Evolutionary conservation across 345 rosid genomes (phyloP), one percentile per base, ranked within the genome.

Genomic region (sweet orange (Citrus sinensis)): DNA sequence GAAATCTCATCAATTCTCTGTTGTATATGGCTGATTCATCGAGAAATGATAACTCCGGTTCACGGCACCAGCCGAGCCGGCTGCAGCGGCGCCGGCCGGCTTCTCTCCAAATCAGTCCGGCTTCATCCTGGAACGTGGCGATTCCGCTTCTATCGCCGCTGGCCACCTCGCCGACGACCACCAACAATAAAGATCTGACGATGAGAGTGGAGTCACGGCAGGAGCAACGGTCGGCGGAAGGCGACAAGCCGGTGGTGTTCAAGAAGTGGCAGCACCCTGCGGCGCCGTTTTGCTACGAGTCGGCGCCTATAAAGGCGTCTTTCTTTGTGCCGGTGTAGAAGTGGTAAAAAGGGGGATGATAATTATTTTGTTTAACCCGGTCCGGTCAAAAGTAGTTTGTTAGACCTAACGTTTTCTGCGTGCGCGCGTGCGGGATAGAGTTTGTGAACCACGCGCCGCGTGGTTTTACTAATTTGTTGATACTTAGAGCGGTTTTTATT

Each of bases 211-310:
- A 81, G 51, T 55, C 76, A 3, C 82, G 80, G 16, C 87, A 78
- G 65, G 86, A 82, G 78, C 80, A 35, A 27, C 73, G 74, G 17
- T 78, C 76, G 73, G 87, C 76, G 76, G 88, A 82, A 70, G 73
- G 75, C 29, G 80, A 86, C 77, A 86, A 85, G 80, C 71, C 81
- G 73, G 92, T 87, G 62, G 92, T 87, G 65, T 90, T 89, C 76
- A 87, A 90, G 88, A 91, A 85, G 79, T 95, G 99, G 99, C 94
- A 95, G 82, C 98, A 95, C 75, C 99, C 99, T 20, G 98, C 99
- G 35, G 93, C 93, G 42, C 94, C 98, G 29, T 88, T 95, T 71
- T 82, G 82, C 70, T 86, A 83, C 84, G 93, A 92, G 40, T 59
- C 90, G 73, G 70, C 82, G 7, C 72, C 83, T 74, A 84, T 85